Evolutionary conservation across 1,284 basidiomycete species (phyloP).

Genomic region (Puccinia sorghi): DNA sequence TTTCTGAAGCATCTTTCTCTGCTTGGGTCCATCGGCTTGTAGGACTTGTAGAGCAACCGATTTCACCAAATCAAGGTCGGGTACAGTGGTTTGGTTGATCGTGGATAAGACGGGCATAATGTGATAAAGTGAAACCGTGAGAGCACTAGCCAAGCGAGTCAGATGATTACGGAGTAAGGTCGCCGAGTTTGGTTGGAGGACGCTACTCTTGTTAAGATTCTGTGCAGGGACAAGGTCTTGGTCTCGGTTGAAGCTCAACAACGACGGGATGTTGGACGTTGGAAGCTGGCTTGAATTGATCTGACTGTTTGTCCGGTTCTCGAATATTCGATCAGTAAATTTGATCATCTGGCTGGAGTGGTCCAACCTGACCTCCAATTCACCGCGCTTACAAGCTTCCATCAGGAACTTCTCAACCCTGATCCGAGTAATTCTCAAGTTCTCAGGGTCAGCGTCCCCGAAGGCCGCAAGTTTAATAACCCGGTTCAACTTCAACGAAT

Average conservation of each 20-base stretch:
- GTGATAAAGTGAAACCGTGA: slow-evolving; percentile 70
- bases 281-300: slow-evolving; percentile 43
- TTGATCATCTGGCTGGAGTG: slow-evolving; percentile 82
- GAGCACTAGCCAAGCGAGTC: slow-evolving; percentile 70
- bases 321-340: slow-evolving; percentile 65
- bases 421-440: slow-evolving; percentile 54
- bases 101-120: slow-evolving; percentile 60
- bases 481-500: slow-evolving; percentile 76
- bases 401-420: slow-evolving; percentile 72
- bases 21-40: slow-evolving; percentile 68
- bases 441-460: slow-evolving; percentile 69
- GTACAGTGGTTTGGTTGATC: slow-evolving; percentile 56
- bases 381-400: slow-evolving; percentile 83
- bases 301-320: slow-evolving; percentile 32
- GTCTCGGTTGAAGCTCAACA: slow-evolving; percentile 59
- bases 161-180: slow-evolving; percentile 75
- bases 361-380: slow-evolving; percentile 84
- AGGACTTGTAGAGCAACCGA: slow-evolving; percentile 72
- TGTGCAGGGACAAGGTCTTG: slow-evolving; percentile 60
- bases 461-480: slow-evolving; percentile 68
- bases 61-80: slow-evolving; percentile 60
- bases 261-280: slow-evolving; percentile 59
- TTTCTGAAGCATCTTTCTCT: slow-evolving; percentile 42
- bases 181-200: slow-evolving; percentile 69
- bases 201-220: slow-evolving; percentile 58